Conservation (phyloP, 805 yeast genomes). For the Kuraishia floccosa region DNA sequence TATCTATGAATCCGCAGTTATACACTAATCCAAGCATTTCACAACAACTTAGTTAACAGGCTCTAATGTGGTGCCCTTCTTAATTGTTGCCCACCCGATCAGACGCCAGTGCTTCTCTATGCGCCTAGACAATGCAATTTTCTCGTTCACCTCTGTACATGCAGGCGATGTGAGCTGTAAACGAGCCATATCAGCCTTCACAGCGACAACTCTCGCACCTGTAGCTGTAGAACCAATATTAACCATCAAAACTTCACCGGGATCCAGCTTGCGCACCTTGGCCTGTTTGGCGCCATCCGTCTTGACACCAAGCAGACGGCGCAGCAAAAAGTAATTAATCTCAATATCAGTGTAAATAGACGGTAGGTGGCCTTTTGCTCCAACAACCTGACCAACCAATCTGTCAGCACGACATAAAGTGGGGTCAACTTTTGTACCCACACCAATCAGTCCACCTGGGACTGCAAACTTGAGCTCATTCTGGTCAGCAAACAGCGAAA, state of each 20-base stretch:
- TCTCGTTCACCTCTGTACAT: constrained; percentile 96
- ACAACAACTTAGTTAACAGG: constrained; percentile 46
- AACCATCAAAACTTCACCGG: constrained; percentile 95
- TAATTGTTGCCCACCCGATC: constrained; percentile 99
- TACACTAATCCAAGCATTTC: too few relatives aligned
- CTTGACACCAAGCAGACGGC: constrained; percentile 97
- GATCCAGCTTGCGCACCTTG: constrained; percentile 88
- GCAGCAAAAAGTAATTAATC: constrained; percentile 89
- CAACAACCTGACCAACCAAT: constrained; percentile 97
- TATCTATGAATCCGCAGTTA: too few relatives aligned
- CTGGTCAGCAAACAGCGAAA: constrained; percentile 93
- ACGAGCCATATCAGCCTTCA: constrained; percentile 99
- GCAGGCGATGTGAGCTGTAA: constrained; percentile 95
- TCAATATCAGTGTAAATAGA: constrained; percentile 95
- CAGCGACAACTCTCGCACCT: constrained; percentile 97
- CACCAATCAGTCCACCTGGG: constrained; percentile 99
- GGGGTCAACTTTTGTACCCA: constrained; percentile 98
- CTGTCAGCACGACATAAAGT: constrained; percentile 99
- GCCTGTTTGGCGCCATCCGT: constrained; percentile 97
- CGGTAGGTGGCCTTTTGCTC: constrained; percentile 93
- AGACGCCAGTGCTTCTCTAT: constrained; percentile 99
- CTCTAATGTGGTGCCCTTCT: constrained; percentile 84
- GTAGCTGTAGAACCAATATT: constrained; percentile 99
- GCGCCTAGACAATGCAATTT: constrained; percentile 97
- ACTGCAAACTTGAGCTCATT: constrained; percentile 97